These are phyloP conservation scores for Ophiocordyceps polyrhachis-furcata DNA, from an alignment of 2,329 filamentous ascomycete genomes.

Conservation along the genomic window DNA sequence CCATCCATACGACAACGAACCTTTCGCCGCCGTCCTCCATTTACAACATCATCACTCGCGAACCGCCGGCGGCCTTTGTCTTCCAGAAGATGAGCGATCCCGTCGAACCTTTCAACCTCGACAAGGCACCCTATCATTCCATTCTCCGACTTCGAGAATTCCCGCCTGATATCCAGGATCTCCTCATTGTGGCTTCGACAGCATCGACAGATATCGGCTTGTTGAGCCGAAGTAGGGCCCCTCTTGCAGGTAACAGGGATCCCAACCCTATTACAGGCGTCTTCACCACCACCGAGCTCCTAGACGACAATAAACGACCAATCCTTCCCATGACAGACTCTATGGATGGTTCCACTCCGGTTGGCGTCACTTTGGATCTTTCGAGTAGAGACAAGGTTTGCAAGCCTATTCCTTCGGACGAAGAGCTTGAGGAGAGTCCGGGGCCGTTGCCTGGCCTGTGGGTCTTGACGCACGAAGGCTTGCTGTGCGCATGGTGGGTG, in stretches of 20 bases:
- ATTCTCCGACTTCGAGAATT: slow-evolving; percentile 63
- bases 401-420: slow-evolving; percentile 57
- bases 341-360: slow-evolving; percentile 49
- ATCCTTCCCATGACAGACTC: slow-evolving; percentile 49
- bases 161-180: slow-evolving; percentile 59
- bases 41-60: slow-evolving; percentile 65
- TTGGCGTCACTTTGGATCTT: slow-evolving; percentile 71
- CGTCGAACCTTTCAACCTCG: slow-evolving; percentile 50
- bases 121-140: slow-evolving; percentile 56
- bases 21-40: slow-evolving; percentile 41
- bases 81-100: slow-evolving; percentile 62
- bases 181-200: slow-evolving; percentile 68
- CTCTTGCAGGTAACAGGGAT: slow-evolving; percentile 42
- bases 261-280: slow-evolving; percentile 42
- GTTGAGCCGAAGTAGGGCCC: slow-evolving; percentile 51
- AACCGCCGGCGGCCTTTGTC: slow-evolving; percentile 38
- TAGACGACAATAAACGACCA: slow-evolving; percentile 57
- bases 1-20: slow-evolving; percentile 52
- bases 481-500: slow-evolving; percentile 78
- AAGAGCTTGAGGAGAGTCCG: slow-evolving; percentile 59
- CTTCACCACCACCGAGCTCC: slow-evolving; percentile 55
- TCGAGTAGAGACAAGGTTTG: slow-evolving; percentile 62
- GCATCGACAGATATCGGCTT: slow-evolving; percentile 63
- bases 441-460: slow-evolving; percentile 69
- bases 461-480: slow-evolving; percentile 73